Percentiles rank a stretch among this genome's conserved stretches.
Evolutionary conservation across 164 flowering plant species (phyloP).

Genomic region (Magnolia sinica): DNA sequence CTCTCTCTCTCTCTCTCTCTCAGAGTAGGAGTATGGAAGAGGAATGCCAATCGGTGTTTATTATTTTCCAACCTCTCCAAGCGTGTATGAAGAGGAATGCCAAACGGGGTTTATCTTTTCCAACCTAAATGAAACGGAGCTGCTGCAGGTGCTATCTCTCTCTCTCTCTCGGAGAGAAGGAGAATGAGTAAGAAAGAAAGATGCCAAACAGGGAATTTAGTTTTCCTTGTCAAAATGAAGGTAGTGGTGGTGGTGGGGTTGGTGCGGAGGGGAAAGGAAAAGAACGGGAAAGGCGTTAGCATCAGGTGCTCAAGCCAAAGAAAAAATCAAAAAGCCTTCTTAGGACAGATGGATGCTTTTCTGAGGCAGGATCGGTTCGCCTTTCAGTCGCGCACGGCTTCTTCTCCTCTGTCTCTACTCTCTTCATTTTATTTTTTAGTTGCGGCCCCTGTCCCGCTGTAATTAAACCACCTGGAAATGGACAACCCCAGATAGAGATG

Average conservation of each 20-base stretch:
- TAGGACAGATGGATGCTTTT: background rate
- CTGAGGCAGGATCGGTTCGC: background rate
- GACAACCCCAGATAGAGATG: no score
- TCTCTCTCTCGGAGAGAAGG: slow-evolving; percentile 6
- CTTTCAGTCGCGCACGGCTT: background rate
- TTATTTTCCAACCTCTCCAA: background rate
- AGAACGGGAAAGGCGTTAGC: background rate
- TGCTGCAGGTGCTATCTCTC: background rate
- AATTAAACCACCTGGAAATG: no score
- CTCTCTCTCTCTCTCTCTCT: slow-evolving; percentile 12
- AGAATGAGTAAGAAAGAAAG: background rate
- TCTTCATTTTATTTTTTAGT: background rate
- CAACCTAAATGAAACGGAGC: no score
- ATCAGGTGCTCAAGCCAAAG: background rate
- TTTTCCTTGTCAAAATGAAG: background rate
- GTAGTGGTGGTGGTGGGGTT: slow-evolving; percentile 3
- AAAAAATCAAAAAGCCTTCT: background rate
- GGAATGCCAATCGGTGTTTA: no score
- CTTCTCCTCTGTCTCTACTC: background rate
- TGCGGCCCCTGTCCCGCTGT: no score
- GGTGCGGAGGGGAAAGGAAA: background rate
- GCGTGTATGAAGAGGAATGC: background rate
- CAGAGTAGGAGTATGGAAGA: background rate
- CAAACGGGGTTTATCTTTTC: no score
- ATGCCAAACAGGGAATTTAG: background rate